Percentiles rank a stretch among this genome's conserved stretches.
Conservation (phyloP, 805 yeast genomes). For the Barnettozyma californica region DNA sequence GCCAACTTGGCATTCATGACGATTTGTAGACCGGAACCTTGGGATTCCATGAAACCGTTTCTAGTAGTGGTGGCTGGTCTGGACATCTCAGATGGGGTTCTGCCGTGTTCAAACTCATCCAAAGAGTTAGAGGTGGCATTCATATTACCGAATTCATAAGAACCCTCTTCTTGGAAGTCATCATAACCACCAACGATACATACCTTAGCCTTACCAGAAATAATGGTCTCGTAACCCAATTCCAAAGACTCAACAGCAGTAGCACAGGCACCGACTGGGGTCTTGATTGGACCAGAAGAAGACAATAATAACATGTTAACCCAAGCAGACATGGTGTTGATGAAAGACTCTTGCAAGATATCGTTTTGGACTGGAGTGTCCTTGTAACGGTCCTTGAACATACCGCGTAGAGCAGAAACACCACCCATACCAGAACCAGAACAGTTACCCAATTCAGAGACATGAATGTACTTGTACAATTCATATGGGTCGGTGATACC, state of each 20-base stretch:
- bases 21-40: constrained; percentile 97
- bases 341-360: constrained; percentile 94
- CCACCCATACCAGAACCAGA: constrained; percentile 99
- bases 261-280: constrained; percentile 99
- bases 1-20: constrained; percentile 95
- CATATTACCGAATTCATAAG: constrained; percentile 97
- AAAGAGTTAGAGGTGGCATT: constrained; percentile 91
- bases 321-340: constrained; percentile 99
- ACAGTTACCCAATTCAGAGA: constrained; percentile 98
- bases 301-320: constrained; percentile 96
- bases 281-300: constrained; percentile 97
- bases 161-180: constrained; percentile 99
- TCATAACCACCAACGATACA: constrained; percentile 98
- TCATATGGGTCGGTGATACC: constrained; percentile 99
- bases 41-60: constrained; percentile 98
- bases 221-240: constrained; percentile 88
- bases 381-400: constrained; percentile 92
- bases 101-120: constrained; percentile 88
- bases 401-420: constrained; percentile 92
- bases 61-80: constrained; percentile 96
- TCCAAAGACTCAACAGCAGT: constrained; percentile 98
- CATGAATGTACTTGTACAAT: constrained; percentile 96
- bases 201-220: constrained; percentile 91
- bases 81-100: constrained; percentile 98
- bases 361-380: constrained; percentile 97